Base-by-base conservation (phyloP, 2,329 filamentous ascomycete species). In the Fusarium illudens region DNA sequence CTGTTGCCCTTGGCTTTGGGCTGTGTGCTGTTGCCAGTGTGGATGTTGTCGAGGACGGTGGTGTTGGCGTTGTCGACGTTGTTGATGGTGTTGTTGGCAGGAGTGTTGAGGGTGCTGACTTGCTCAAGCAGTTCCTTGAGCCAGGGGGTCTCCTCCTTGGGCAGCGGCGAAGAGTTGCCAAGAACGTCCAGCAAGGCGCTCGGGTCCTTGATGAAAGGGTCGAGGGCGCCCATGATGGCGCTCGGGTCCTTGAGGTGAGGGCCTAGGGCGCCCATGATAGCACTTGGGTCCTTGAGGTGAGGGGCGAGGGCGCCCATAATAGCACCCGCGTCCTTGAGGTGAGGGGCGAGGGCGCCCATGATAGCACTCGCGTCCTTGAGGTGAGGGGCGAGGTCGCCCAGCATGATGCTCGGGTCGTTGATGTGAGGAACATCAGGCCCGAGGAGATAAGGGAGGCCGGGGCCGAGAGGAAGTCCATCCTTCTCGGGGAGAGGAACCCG, bases 201-300 rank as follows among this genome's bases (percentile, higher is more conserved):
- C 10, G 58, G 15, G 70, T 72, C 19, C 15, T 55, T 30, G 13
- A 54, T 36, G n/a, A 49, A 30, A n/a, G 36, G 58, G 19, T n/a
- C n/a, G n/a, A n/a, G n/a, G n/a, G n/a, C n/a, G 4, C 20, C 48
- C 50, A 56, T 20, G 8, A 56, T 20, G 12, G 29, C 32, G 53
- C 39, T 48, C 10, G 58, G 15, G 70, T 72, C 19, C 15, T 55
- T 30, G 13, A 54, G 30, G n/a, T 55, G 37, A n/a, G 36, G 58
- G 19, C n/a, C n/a, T n/a, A n/a, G n/a, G n/a, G n/a, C n/a, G 4
- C 20, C 48, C 50, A 56, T 20, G 8, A 56, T 20, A 8, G 29
- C 32, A 39, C 39, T 48, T 6, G 58, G 15, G 70, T 72, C 19
- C 15, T 55, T 30, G 13, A 54, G 30, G n/a, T 55, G 37, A n/a